These are phyloP conservation scores for Yarrowia osloensis DNA, from an alignment of 805 yeast genomes.

Conservation along the genomic window DNA sequence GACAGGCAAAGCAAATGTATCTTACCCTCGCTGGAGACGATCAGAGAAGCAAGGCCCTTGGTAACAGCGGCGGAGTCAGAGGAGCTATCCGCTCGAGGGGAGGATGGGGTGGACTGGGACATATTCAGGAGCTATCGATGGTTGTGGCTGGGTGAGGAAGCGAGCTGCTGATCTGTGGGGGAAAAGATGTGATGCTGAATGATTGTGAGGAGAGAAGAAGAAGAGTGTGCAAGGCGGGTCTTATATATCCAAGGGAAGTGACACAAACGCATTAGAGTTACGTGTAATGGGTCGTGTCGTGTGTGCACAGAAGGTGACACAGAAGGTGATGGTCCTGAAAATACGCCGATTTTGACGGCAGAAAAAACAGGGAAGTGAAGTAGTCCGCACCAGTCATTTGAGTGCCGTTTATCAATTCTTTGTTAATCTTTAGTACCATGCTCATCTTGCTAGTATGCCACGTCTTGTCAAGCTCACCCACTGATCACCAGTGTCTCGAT, in stretches of 20 bases:
- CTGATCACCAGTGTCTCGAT: not conserved
- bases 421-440: too few relatives aligned
- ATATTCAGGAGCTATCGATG: conserved; percentile 19
- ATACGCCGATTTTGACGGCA: not conserved
- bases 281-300: not conserved
- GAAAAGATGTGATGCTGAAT: not conserved
- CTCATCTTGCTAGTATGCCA: too few relatives aligned
- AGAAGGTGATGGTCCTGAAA: not conserved
- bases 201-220: not conserved
- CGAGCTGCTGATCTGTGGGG: conserved; percentile 6
- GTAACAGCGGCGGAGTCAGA: not conserved
- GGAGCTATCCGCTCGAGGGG: not conserved
- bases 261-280: conserved; percentile 1
- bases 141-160: not conserved
- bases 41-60: conserved; percentile 3
- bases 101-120: not conserved
- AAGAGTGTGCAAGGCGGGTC: not conserved
- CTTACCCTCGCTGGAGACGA: conserved; percentile 27
- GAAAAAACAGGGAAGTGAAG: too few relatives aligned
- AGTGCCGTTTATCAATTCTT: too few relatives aligned
- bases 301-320: not conserved
- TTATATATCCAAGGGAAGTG: not conserved
- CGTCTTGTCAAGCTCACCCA: not conserved
- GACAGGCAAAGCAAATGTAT: not conserved
- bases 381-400: too few relatives aligned